Evolutionary conservation across 768 basidiomycete species (phyloP), one percentile per base, ranked within the genome.

Genomic region (Calocybe indica): DNA sequence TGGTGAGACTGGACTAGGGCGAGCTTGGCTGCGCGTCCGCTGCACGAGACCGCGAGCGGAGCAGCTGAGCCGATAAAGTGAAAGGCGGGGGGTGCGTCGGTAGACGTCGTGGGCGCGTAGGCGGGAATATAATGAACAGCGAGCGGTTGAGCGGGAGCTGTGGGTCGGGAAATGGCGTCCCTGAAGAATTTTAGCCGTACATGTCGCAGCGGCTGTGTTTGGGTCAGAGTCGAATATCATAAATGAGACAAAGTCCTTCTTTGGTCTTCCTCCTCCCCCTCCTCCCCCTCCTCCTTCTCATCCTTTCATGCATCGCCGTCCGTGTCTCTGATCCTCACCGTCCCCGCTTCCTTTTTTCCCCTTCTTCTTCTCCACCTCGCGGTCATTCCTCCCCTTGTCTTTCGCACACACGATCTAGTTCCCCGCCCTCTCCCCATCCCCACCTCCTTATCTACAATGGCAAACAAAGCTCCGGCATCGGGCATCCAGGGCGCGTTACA

Each of bases 401-500:
- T 55, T 58, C 57, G 42, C 44, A 14, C 43, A 35, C 47, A 48
- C 40, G 48, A 22, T 22, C 22, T 22, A 22, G 22, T 4, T 22
- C 22, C 22, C 22, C 22, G 22, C 4, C 22, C 22, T 22, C 22
- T 22, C 22, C 22, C 22, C 22, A 22, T 22, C 22, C 22, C 22
- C 22, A 22, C 34, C 39, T 54, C 54, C 52, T 53, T 55, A 61
- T 66, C 59, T 54, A 57, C 70, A 66, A 79, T 78, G 75, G 72
- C 74, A 61, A 76, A 75, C 58, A 76, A 75, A 60, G 66, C 62
- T 45, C 51, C 62, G 39, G 69, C 70, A 46, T 63, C 65, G 46
- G 61, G 56, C 36, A 51, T 60, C 31, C 64, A 70, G 48, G 61
- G 63, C 37, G 73, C 82, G 52, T 65, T 85, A 14, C 83, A 84